Evolutionary conservation across 805 yeast genomes (phyloP).

Genomic region (Aciculoconidium aculeatum): DNA sequence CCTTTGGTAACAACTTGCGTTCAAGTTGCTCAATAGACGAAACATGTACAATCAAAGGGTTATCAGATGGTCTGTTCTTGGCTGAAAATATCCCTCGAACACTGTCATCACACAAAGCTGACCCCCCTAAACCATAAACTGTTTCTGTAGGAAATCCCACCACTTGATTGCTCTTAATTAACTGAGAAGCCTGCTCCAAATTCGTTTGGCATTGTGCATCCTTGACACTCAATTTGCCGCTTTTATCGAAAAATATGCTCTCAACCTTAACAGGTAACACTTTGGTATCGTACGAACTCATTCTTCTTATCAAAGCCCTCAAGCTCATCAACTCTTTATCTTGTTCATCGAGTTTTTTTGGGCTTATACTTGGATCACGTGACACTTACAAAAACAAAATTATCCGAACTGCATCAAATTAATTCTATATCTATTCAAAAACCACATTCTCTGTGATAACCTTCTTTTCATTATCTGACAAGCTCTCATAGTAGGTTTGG

Average conservation of each 20-base stretch:
- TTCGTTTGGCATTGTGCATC: slow-evolving; percentile 49
- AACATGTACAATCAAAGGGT: slow-evolving; percentile 88
- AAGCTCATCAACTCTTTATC: slow-evolving; percentile 1
- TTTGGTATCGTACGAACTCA: slow-evolving; percentile 19
- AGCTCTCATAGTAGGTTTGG: slow-evolving; percentile 41
- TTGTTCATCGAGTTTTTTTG: too few species aligned
- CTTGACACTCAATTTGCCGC: slow-evolving; percentile 33
- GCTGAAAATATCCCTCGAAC: slow-evolving; percentile 78
- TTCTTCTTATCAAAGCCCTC: slow-evolving; percentile 3
- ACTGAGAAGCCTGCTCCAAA: slow-evolving; percentile 55
- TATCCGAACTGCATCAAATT: background rate
- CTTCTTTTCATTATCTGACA: slow-evolving; percentile 50
- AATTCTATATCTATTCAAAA: slow-evolving; percentile 14
- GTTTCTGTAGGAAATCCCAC: slow-evolving; percentile 97
- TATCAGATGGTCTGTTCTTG: slow-evolving; percentile 91
- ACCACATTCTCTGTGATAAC: slow-evolving; percentile 45
- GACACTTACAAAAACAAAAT: background rate
- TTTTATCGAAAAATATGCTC: slow-evolving; percentile 43
- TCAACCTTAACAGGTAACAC: slow-evolving; percentile 51
- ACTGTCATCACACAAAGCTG: slow-evolving; percentile 66
- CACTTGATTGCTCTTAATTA: slow-evolving; percentile 47
- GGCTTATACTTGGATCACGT: background rate
- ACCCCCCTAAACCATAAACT: slow-evolving; percentile 93
- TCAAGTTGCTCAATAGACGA: slow-evolving; percentile 70
- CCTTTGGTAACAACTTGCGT: slow-evolving; percentile 46